These are phyloP conservation scores for Trametes gibbosa DNA, from an alignment of 768 basidiomycete genomes.

Conservation along the genomic window DNA sequence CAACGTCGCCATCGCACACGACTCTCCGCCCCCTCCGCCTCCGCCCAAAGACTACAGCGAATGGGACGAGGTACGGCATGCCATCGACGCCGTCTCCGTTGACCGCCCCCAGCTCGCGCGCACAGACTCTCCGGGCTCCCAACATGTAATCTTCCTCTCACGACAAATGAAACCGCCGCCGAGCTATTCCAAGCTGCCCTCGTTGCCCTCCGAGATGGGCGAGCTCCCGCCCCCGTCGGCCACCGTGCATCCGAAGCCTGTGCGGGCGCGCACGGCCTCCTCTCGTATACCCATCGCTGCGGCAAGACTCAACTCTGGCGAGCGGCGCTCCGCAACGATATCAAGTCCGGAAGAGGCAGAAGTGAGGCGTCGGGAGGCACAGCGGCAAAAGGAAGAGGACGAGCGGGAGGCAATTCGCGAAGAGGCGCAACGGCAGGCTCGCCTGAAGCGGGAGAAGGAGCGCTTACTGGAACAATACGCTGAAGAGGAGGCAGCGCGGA, in stretches of 20 bases:
- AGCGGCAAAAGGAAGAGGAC: slow-evolving; percentile 18
- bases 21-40: slow-evolving; percentile 11
- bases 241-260: slow-evolving; percentile 3
- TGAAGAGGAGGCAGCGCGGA: slow-evolving; percentile 27
- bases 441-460: slow-evolving; percentile 26
- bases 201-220: slow-evolving; percentile 5
- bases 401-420: slow-evolving; percentile 22
- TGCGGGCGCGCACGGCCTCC: slow-evolving; percentile 9
- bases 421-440: slow-evolving; percentile 27
- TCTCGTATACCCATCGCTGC: slow-evolving; percentile 21
- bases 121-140: background rate
- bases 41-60: slow-evolving; percentile 20
- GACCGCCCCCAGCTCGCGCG: background rate
- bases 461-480: slow-evolving; percentile 15
- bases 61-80: slow-evolving; percentile 21
- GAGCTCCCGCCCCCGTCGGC: slow-evolving; percentile 1
- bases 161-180: slow-evolving; percentile 3
- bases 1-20: background rate
- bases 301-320: background rate
- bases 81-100: slow-evolving; percentile 13
- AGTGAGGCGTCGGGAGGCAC: slow-evolving; percentile 19
- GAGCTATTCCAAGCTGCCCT: background rate
- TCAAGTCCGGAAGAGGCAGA: slow-evolving; percentile 22
- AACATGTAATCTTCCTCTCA: slow-evolving; percentile 9
- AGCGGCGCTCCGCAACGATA: slow-evolving; percentile 14